These are phyloP conservation scores for Aphelidium insulamus DNA, from an alignment of 371 early-diverging fungal species.

Conservation along the genomic window DNA sequence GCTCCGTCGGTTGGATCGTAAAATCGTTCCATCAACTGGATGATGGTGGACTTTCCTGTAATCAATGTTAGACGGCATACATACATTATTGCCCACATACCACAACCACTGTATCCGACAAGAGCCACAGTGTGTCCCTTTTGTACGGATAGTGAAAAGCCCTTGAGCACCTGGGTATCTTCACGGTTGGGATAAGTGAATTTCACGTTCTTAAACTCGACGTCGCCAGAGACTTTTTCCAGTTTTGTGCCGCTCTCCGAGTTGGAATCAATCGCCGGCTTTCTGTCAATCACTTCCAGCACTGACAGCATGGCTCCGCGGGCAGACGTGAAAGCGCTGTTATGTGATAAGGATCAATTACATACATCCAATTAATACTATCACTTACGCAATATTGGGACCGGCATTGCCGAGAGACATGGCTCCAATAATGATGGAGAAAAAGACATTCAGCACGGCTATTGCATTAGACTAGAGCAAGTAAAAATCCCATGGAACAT, in stretches of 20 bases:
- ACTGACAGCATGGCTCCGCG: conserved; percentile 40
- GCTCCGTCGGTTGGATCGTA: conserved; percentile 11
- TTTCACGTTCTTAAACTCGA: conserved; percentile 11
- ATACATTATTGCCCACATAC: conserved; percentile 6
- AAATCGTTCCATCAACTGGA: conserved; percentile 14
- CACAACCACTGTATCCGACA: conserved; percentile 24
- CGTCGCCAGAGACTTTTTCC: conserved; percentile 8
- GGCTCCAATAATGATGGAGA: conserved; percentile 40
- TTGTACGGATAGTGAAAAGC: conserved; percentile 17
- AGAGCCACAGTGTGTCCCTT: conserved; percentile 29
- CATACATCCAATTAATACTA: no score
- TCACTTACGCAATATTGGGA: conserved; percentile 27
- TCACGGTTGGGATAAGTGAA: conserved; percentile 27
- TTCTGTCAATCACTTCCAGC: conserved; percentile 51
- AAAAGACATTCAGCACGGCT: conserved; percentile 29
- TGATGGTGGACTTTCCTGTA: conserved; percentile 27
- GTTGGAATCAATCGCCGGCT: conserved; percentile 31
- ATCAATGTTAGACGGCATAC: no score
- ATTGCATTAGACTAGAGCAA: no score
- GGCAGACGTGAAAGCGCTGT: conserved; percentile 25
- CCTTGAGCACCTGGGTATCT: conserved; percentile 23
- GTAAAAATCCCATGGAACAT: no score
- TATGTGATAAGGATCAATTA: conserved; percentile 8
- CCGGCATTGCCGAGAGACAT: conserved; percentile 23
- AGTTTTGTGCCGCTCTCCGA: conserved; percentile 2